phyloP scores from a whole-genome alignment of 805 yeast genomes.

The Lipomyces mesembrius region DNA sequence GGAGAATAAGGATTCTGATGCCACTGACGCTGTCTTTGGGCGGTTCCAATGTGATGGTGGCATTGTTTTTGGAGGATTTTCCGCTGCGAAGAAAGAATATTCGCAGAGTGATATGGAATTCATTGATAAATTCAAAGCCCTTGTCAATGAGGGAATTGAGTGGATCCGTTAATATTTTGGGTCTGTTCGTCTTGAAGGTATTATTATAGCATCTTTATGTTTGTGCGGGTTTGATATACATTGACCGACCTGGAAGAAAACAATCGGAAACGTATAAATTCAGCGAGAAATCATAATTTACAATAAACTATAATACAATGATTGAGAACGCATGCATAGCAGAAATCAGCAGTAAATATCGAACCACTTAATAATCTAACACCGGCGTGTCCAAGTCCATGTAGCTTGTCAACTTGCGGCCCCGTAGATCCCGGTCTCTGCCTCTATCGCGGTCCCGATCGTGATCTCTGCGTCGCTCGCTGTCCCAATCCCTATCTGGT shows the following conservation, averaged over 20 bases:
- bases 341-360: conserved; percentile 1
- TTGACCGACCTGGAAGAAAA: neutral
- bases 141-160: neutral
- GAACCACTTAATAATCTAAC: conserved; percentile 23
- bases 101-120: neutral
- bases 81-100: conserved; percentile 6
- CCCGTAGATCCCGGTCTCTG: conserved; percentile 27
- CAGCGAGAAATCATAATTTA: conserved; percentile 8
- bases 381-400: conserved; percentile 28
- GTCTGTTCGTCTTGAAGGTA: neutral
- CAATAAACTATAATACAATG: neutral
- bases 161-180: conserved; percentile 2
- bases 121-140: conserved; percentile 3
- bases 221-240: neutral
- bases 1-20: neutral
- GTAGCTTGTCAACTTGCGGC: conserved; percentile 31
- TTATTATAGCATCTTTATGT: neutral
- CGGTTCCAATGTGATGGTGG: conserved; percentile 11
- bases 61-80: conserved; percentile 4
- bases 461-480: conserved; percentile 9
- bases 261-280: neutral
- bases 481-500: conserved; percentile 2
- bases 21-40: neutral
- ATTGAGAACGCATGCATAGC: conserved; percentile 6
- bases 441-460: conserved; percentile 17